phyloP scores from a whole-genome alignment of 768 basidiomycete genomes.

The Lactifluus hygrophoroides region DNA sequence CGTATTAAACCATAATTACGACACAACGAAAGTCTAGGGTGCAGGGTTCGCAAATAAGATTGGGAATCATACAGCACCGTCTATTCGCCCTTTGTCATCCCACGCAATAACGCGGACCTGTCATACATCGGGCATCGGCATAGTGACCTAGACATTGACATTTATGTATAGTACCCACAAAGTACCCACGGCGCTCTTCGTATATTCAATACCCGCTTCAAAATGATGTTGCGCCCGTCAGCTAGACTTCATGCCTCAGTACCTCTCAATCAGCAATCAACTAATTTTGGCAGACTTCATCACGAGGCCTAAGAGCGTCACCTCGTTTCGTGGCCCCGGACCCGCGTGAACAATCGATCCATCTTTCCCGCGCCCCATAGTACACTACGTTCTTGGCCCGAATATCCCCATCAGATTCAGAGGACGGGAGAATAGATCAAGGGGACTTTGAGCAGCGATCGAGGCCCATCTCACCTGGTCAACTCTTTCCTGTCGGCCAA shows the following conservation, averaged over 20 bases:
- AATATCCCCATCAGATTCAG: slow-evolving; percentile 14
- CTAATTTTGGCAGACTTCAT: slow-evolving; percentile 2
- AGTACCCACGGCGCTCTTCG: slow-evolving; percentile 8
- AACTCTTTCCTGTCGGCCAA: not conserved
- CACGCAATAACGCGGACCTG: not conserved
- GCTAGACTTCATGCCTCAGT: slow-evolving; percentile 7
- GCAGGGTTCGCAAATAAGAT: not conserved
- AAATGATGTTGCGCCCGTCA: slow-evolving; percentile 18
- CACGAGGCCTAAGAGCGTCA: slow-evolving; percentile 3
- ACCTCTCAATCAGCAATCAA: slow-evolving; percentile 1
- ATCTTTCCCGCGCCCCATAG: not conserved
- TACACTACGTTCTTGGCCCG: not conserved
- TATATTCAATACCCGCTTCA: slow-evolving; percentile 3
- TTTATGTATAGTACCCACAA: slow-evolving; percentile 2
- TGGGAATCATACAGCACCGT: not conserved
- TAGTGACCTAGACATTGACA: not conserved
- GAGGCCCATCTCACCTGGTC: not conserved
- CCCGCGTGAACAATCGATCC: slow-evolving; percentile 6
- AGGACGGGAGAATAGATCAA: not conserved
- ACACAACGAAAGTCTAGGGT: not conserved
- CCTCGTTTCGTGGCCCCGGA: slow-evolving; percentile 5
- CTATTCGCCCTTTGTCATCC: not conserved
- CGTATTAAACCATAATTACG: not conserved
- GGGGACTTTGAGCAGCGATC: not conserved
- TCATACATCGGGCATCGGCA: not conserved